These are phyloP conservation scores for Monosporozyma aerobia DNA, from an alignment of 805 yeast species.

Conservation along the genomic window DNA sequence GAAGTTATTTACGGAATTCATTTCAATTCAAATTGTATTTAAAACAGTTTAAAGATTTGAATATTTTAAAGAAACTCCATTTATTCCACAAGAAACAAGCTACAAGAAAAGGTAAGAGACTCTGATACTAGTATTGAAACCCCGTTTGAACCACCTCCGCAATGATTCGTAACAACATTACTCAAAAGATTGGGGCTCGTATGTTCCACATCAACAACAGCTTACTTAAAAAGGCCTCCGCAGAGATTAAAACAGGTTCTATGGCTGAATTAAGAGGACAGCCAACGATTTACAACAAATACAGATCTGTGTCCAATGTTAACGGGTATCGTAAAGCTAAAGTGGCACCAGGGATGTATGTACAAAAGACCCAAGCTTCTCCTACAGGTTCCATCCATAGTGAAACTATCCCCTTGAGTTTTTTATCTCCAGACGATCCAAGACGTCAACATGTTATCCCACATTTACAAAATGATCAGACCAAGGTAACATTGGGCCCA, in stretches of 20 bases:
- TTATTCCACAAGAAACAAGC: neutral
- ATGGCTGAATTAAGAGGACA: slow-evolving; percentile 12
- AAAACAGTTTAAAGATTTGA: neutral
- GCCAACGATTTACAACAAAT: slow-evolving; percentile 40
- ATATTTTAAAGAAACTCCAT: neutral
- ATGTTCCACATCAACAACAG: neutral
- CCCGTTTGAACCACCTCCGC: neutral
- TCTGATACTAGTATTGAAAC: neutral
- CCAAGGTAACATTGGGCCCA: slow-evolving; percentile 33
- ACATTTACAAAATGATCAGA: slow-evolving; percentile 10
- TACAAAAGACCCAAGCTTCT: slow-evolving; percentile 58
- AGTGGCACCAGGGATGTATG: slow-evolving; percentile 50
- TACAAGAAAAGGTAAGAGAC: neutral
- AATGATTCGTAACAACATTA: neutral
- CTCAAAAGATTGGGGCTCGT: neutral
- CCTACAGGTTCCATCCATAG: slow-evolving; percentile 39
- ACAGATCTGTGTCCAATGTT: slow-evolving; percentile 58
- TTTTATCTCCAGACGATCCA: slow-evolving; percentile 54
- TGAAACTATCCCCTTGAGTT: slow-evolving; percentile 54
- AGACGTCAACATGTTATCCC: slow-evolving; percentile 32
- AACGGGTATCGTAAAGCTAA: slow-evolving; percentile 34
- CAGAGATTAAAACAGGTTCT: slow-evolving; percentile 5
- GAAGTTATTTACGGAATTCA: neutral
- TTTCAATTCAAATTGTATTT: neutral
- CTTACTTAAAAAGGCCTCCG: neutral